Evolutionary conservation across 164 flowering plant genomes (phyloP), one percentile per base, ranked within the genome.

Genomic region (Piper longum): DNA sequence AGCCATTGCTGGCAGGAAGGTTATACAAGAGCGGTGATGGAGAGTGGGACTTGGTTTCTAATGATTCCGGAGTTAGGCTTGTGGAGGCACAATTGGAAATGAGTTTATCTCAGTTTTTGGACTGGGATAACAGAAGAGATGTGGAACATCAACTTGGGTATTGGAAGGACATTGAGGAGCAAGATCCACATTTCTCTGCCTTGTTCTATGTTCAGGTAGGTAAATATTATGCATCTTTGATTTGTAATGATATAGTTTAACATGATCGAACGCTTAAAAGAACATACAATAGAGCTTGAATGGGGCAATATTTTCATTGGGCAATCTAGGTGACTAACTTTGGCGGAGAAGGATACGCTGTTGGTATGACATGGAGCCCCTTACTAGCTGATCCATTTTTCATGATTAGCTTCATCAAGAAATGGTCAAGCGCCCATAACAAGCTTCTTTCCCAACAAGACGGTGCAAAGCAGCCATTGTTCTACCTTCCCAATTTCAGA

Each of bases 131-230:
- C 8, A 52, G 52, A 54, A 57, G 42, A 43, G 54, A 54, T 52
- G 41, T 3, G 3, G 69, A 66, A 54, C 41, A 51, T 60, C 54
- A 60, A 41, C 69, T 66, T 41, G 52, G 52, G 40, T 60, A 16
- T 18, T 66, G 69, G 69, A 66, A 54, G 64, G 69, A 66, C 44
- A 26, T 66, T 16, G 60, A 60, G n/a, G 58, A 52, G 18, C 48
- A 61, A 48, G 40, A 60, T 18, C 64, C 64, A 52, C 69, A 60
- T 41, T 12, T 18, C 59, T 60, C 63, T 16, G 55, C 69, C 17
- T 52, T 66, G 64, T 66, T 54, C 51, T 66, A 61, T 16, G 42
- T 66, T 60, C 69, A 66, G 69, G 69, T 56, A 19, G n/a, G 59
- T 13, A 16, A 16, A 6, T 55, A 18, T 7, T 51, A 51, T 48